A percentile compares a stretch with the other conserved stretches of the same genome.
These are phyloP conservation scores for Tuber umbilicatum DNA, from an alignment of 495 filamentous ascomycete species.

Conservation along the genomic window DNA sequence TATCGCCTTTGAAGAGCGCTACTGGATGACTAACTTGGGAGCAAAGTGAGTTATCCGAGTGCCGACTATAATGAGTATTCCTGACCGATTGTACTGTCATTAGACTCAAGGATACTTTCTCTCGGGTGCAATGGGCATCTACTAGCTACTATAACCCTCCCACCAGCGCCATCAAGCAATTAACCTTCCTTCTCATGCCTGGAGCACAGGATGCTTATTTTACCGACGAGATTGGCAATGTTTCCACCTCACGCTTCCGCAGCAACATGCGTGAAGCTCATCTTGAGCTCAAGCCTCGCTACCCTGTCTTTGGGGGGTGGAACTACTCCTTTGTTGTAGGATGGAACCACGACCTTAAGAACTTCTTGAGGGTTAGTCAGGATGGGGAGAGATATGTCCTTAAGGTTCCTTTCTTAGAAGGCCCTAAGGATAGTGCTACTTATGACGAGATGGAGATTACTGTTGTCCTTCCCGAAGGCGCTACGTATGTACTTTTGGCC, in stretches of 20 bases:
- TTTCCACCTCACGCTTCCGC: constrained; percentile 85
- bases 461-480: constrained; percentile 84
- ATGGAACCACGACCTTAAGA: constrained; percentile 78
- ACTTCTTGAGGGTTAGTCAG: constrained; percentile 60
- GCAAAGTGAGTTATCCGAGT: constrained; percentile 48
- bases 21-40: constrained; percentile 77
- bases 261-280: constrained; percentile 68
- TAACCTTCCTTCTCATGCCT: constrained; percentile 68
- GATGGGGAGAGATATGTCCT: constrained; percentile 66
- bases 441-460: constrained; percentile 76
- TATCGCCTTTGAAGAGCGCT: constrained; percentile 86
- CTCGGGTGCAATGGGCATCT: constrained; percentile 74
- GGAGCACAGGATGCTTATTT: constrained; percentile 84
- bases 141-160: constrained; percentile 67
- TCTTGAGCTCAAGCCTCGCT: constrained; percentile 85
- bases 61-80: background rate
- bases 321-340: constrained; percentile 93
- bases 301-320: constrained; percentile 92
- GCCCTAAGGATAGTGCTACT: constrained; percentile 81
- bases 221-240: constrained; percentile 93
- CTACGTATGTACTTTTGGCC: constrained; percentile 58
- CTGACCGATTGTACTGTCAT: background rate
- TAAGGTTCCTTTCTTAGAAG: constrained; percentile 92
- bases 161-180: constrained; percentile 69
- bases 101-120: constrained; percentile 70